Conservation (phyloP, 139 green algal genomes). For the Choricystis sp. region DNA sequence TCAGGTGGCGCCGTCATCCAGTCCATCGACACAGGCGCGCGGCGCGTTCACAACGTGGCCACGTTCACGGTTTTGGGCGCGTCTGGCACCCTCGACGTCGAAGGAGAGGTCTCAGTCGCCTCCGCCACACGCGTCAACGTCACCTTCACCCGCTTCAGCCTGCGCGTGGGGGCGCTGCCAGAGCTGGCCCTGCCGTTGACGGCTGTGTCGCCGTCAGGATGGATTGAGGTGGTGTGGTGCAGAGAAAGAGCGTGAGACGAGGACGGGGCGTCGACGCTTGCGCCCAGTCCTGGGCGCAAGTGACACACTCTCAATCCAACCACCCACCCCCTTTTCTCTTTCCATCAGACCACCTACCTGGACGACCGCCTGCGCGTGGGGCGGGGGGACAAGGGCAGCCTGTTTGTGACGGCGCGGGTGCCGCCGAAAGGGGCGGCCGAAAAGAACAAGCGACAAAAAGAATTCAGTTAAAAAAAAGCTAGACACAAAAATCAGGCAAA, state of each 20-base stretch:
- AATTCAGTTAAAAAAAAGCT: too few species aligned
- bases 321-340: too few species aligned
- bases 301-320: too few species aligned
- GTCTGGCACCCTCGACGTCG: slow-evolving; percentile 7
- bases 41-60: slow-evolving; percentile 14
- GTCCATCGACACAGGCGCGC: slow-evolving; percentile 6
- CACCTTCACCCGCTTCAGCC: slow-evolving; percentile 5
- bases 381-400: slow-evolving; percentile 50
- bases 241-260: too few species aligned
- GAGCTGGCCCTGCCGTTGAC: slow-evolving; percentile 8
- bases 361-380: slow-evolving; percentile 48
- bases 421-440: neutral
- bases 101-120: neutral
- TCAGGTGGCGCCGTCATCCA: slow-evolving; percentile 9
- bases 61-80: slow-evolving; percentile 6
- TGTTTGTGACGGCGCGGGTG: slow-evolving; percentile 42
- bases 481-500: too few species aligned
- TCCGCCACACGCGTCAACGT: slow-evolving; percentile 6
- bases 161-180: slow-evolving; percentile 6
- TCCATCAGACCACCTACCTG: slow-evolving; percentile 50
- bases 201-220: slow-evolving; percentile 7
- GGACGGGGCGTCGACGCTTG: too few species aligned
- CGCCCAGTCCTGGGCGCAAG: too few species aligned
- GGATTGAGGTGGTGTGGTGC: too few species aligned
- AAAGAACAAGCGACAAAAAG: too few species aligned